Percentiles rank a stretch among this genome's conserved stretches.
These are phyloP conservation scores for Paspalum notatum DNA, from an alignment of 176 grass and related monocot genomes.

Conservation along the genomic window DNA sequence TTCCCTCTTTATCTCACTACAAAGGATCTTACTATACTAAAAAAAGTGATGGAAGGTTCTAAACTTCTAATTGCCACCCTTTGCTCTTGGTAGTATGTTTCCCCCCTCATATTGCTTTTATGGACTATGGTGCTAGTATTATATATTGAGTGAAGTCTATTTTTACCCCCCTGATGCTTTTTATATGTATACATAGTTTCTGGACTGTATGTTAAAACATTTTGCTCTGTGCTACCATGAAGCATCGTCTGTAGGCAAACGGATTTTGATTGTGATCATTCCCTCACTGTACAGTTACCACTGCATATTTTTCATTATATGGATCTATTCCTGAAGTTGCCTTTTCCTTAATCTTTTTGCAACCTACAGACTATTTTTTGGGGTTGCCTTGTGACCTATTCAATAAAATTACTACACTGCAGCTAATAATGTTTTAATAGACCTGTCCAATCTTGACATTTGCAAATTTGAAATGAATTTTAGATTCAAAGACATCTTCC, in stretches of 20 bases:
- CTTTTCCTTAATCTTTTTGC: background rate
- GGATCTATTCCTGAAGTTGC: background rate
- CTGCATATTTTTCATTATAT: background rate
- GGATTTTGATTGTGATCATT: background rate
- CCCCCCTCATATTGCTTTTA: background rate
- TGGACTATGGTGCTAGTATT: too few species aligned
- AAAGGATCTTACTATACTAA: conserved; percentile 86
- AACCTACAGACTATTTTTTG: background rate
- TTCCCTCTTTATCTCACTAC: conserved; percentile 89
- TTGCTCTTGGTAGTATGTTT: background rate
- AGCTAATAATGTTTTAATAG: conserved; percentile 11
- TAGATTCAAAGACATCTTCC: conserved; percentile 99
- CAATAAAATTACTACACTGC: background rate
- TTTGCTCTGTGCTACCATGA: conserved; percentile 20
- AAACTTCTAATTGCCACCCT: conserved; percentile 24
- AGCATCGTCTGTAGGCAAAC: background rate
- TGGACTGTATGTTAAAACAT: conserved; percentile 3
- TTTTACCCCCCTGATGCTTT: conserved; percentile 4
- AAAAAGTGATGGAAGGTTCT: conserved; percentile 87
- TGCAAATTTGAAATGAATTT: conserved; percentile 28
- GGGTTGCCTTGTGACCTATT: background rate
- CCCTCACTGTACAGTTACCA: background rate
- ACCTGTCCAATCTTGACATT: conserved; percentile 36
- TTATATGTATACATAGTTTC: conserved; percentile 27
- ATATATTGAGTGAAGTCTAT: too few species aligned